Conservation (phyloP, 768 basidiomycete genomes). For the Rhodosporidiobolus odoratus region DNA sequence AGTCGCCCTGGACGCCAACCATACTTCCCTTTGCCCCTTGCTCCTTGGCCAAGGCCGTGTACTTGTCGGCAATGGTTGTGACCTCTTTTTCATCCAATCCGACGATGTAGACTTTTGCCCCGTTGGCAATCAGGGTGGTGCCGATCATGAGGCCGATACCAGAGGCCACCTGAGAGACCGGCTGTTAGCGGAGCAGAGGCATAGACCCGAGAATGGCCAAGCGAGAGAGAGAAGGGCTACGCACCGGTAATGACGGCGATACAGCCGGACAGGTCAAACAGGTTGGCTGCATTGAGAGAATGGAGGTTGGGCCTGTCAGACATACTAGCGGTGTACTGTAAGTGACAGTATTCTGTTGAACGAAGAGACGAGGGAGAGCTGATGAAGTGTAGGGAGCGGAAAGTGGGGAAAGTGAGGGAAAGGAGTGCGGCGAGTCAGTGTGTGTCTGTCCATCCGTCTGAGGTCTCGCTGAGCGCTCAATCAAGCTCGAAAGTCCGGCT, state of each 20-base stretch:
- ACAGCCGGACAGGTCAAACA: slow-evolving; percentile 52
- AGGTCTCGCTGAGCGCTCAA: too few species aligned
- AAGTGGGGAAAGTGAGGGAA: too few species aligned
- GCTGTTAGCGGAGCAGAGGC: too few species aligned
- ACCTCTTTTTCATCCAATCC: slow-evolving; percentile 51
- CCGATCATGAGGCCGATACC: slow-evolving; percentile 57
- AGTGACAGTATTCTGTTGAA: too few species aligned
- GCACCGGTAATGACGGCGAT: slow-evolving; percentile 52
- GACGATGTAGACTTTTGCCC: slow-evolving; percentile 54
- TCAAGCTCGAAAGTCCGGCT: too few species aligned
- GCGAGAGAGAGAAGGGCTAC: slow-evolving; percentile 25
- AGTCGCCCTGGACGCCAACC: slow-evolving; percentile 51
- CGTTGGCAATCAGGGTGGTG: slow-evolving; percentile 53
- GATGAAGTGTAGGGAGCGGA: too few species aligned
- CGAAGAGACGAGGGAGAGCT: too few species aligned
- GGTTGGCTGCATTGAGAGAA: slow-evolving; percentile 46
- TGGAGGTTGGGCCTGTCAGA: slow-evolving; percentile 39
- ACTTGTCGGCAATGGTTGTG: slow-evolving; percentile 45
- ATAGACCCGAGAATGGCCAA: too few species aligned
- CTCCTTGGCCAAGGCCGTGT: slow-evolving; percentile 38
- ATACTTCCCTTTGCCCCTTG: slow-evolving; percentile 46
- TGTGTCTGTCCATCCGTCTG: too few species aligned
- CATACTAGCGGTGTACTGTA: too few species aligned
- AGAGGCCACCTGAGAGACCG: too few species aligned
- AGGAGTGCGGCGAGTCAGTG: too few species aligned